Percentiles rank a stretch among this genome's conserved stretches.
These are phyloP conservation scores for Elsinoe ampelina DNA, from an alignment of 2,329 filamentous ascomycete species.

Conservation along the genomic window DNA sequence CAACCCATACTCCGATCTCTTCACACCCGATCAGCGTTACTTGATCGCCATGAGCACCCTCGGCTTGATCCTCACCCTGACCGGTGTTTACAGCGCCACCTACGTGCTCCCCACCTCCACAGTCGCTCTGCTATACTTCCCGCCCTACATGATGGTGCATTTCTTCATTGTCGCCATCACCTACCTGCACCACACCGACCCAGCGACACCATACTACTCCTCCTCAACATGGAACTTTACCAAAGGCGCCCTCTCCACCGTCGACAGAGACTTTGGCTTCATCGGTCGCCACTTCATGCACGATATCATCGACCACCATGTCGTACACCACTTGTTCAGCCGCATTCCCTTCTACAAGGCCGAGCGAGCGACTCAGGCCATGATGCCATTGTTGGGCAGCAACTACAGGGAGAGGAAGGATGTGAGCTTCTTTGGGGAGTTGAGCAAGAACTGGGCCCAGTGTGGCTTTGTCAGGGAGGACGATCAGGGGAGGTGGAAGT, in stretches of 20 bases:
- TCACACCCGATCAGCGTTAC: constrained; percentile 47
- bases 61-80: constrained; percentile 45
- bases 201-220: constrained; percentile 48
- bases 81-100: constrained; percentile 44
- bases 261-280: constrained; percentile 57
- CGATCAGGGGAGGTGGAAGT: neutral
- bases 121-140: constrained; percentile 49
- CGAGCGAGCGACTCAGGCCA: constrained; percentile 49
- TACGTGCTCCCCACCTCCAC: constrained; percentile 48
- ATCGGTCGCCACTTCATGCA: constrained; percentile 58
- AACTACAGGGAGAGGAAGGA: constrained; percentile 34
- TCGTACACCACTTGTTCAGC: constrained; percentile 51
- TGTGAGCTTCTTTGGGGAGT: constrained; percentile 58
- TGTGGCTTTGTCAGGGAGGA: constrained; percentile 68
- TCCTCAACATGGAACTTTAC: constrained; percentile 52
- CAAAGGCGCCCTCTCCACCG: constrained; percentile 52
- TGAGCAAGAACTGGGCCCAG: constrained; percentile 68
- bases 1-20: constrained; percentile 52
- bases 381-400: constrained; percentile 47
- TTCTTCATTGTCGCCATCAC: constrained; percentile 68
- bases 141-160: constrained; percentile 62
- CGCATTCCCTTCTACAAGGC: constrained; percentile 52
- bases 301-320: constrained; percentile 56
- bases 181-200: constrained; percentile 64
- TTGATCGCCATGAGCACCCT: constrained; percentile 52